Evolutionary conservation across 2,329 filamentous ascomycete genomes (phyloP).

Genomic region (Fusarium palustre): DNA sequence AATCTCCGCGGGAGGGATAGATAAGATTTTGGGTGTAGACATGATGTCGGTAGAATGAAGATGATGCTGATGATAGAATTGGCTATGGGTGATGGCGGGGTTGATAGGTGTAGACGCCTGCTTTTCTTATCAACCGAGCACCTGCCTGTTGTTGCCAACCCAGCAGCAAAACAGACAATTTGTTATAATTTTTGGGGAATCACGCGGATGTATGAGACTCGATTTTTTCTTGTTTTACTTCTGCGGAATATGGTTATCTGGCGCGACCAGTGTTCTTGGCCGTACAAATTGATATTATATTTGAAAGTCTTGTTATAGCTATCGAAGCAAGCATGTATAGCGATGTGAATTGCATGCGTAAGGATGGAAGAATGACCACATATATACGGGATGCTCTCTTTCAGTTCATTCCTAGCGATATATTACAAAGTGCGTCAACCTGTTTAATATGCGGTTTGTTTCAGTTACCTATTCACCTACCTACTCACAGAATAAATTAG

Average conservation of each 20-base stretch:
- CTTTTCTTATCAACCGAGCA: not conserved
- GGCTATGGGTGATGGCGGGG: constrained; percentile 27
- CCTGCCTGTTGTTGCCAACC: not conserved
- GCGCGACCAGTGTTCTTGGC: not conserved
- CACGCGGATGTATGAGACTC: not conserved
- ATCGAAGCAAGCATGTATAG: not conserved
- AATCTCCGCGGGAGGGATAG: constrained; percentile 54
- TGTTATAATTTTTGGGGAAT: no score
- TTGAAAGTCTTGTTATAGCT: not conserved
- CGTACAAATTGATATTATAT: not conserved
- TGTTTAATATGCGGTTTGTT: not conserved
- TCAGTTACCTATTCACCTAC: not conserved
- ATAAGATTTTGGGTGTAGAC: constrained; percentile 29
- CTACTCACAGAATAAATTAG: not conserved
- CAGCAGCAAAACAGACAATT: not conserved
- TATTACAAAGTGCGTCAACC: not conserved
- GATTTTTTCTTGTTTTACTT: not conserved
- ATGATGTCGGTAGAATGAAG: constrained; percentile 10
- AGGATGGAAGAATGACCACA: not conserved
- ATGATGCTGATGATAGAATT: constrained; percentile 14
- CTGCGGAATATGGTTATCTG: not conserved
- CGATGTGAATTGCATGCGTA: not conserved
- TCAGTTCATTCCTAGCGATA: no score
- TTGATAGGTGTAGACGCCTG: constrained; percentile 4
- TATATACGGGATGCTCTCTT: not conserved